Conservation (phyloP, 1,284 basidiomycete genomes). For the Leucoagaricus sp. region DNA sequence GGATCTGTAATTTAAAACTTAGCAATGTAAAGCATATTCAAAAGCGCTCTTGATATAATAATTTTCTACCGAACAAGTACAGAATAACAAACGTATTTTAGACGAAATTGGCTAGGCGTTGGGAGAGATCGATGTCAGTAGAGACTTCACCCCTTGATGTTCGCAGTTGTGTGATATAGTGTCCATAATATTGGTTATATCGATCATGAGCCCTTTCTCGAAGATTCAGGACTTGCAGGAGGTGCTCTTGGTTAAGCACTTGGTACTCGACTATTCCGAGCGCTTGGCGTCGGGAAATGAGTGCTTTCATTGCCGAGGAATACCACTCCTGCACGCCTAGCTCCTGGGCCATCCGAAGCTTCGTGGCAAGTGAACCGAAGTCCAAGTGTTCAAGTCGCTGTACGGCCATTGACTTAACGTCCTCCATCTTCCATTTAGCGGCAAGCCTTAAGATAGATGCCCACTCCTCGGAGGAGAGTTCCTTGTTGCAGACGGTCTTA, state of each 20-base stretch:
- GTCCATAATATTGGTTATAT: neutral
- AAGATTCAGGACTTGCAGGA: conserved; percentile 10
- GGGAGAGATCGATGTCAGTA: neutral
- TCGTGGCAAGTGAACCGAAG: neutral
- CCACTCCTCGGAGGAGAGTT: conserved; percentile 6
- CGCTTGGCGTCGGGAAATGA: conserved; percentile 1
- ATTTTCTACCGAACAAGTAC: no score
- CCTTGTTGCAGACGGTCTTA: neutral
- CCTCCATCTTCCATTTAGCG: neutral
- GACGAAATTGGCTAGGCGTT: neutral
- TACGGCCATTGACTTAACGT: neutral
- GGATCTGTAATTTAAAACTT: neutral
- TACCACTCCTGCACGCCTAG: conserved; percentile 7
- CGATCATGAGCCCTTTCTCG: conserved; percentile 9
- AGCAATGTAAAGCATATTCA: neutral
- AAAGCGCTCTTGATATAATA: no score
- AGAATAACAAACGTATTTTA: neutral
- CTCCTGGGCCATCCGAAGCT: conserved; percentile 9
- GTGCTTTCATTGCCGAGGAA: neutral
- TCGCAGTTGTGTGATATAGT: neutral
- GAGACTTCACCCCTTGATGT: conserved; percentile 4
- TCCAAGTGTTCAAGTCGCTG: neutral
- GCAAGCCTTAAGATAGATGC: conserved; percentile 6
- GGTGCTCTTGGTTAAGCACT: neutral
- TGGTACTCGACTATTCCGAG: neutral